Conservation (phyloP, 768 basidiomycete genomes). For the Tylopilus vinaceipallidus region DNA sequence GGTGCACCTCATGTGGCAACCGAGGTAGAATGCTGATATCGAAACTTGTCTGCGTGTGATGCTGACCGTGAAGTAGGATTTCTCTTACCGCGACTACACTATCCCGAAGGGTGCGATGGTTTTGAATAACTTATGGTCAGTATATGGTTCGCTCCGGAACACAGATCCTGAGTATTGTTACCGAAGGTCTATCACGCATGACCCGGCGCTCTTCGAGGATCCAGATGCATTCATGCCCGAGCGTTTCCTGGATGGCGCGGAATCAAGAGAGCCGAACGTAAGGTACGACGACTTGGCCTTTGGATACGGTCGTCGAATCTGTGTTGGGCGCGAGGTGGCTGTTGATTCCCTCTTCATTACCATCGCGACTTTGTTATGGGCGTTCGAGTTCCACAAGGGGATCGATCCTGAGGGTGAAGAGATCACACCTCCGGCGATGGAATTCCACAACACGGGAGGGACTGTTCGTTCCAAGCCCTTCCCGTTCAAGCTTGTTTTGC, state of each 20-base stretch:
- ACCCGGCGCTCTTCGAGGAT: slow-evolving; percentile 7
- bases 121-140: slow-evolving; percentile 1
- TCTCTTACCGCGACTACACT: slow-evolving; percentile 1
- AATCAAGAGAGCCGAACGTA: neutral
- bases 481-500: neutral
- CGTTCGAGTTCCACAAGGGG: slow-evolving; percentile 9
- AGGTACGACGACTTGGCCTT: slow-evolving; percentile 12
- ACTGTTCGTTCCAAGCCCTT: slow-evolving; percentile 7
- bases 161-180: neutral
- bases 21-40: neutral
- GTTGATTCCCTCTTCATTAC: slow-evolving; percentile 10
- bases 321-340: slow-evolving; percentile 6
- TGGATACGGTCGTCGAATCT: slow-evolving; percentile 13
- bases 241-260: slow-evolving; percentile 7
- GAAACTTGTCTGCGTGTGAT: neutral
- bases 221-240: slow-evolving; percentile 18
- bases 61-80: neutral
- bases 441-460: slow-evolving; percentile 4
- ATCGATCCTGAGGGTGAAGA: slow-evolving; percentile 3
- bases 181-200: slow-evolving; percentile 10
- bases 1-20: slow-evolving; percentile 5
- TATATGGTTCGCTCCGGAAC: neutral
- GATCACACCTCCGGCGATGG: slow-evolving; percentile 8
- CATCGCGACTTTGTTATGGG: slow-evolving; percentile 7
- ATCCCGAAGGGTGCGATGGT: slow-evolving; percentile 7